Percentiles rank a stretch among this genome's conserved stretches.
Evolutionary conservation across 1,284 basidiomycete genomes (phyloP).

Genomic region (Peniophora sp.): DNA sequence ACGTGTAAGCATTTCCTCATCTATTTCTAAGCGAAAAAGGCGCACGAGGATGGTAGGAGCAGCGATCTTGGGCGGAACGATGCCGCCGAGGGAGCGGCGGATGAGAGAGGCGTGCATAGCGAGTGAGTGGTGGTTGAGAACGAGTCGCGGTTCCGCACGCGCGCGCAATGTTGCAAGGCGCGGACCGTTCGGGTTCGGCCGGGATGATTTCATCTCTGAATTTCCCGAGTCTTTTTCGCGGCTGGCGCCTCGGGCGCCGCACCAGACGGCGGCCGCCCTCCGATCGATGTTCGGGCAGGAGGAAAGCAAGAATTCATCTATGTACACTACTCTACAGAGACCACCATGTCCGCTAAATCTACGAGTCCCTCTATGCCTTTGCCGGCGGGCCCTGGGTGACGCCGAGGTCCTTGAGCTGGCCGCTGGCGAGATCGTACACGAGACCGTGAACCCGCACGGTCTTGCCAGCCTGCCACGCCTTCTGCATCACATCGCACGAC

Average conservation of each 20-base stretch:
- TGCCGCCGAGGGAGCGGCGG: constrained; percentile 72
- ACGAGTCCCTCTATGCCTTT: not conserved
- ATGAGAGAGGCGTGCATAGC: constrained; percentile 76
- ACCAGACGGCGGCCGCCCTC: not conserved
- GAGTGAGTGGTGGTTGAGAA: constrained; percentile 13
- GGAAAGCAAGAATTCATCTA: too few relatives aligned
- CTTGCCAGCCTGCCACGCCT: constrained; percentile 67
- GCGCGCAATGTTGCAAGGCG: not conserved
- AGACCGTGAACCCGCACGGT: constrained; percentile 77
- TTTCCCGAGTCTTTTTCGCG: not conserved
- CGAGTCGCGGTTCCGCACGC: constrained; percentile 3
- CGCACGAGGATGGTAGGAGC: constrained; percentile 82
- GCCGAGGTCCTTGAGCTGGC: constrained; percentile 63
- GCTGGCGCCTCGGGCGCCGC: not conserved
- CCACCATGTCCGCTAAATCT: too few relatives aligned
- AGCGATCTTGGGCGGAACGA: constrained; percentile 93
- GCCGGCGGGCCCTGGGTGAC: constrained; percentile 38
- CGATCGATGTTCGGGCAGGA: too few relatives aligned
- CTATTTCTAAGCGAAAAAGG: not conserved
- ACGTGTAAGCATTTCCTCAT: constrained; percentile 1
- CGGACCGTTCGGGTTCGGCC: constrained; percentile 8
- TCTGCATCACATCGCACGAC: constrained; percentile 50
- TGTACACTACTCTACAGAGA: too few relatives aligned
- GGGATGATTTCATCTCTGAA: not conserved
- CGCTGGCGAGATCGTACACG: constrained; percentile 73